phyloP scores from a whole-genome alignment of 2,329 filamentous ascomycete species.

The Phoma sp. region DNA sequence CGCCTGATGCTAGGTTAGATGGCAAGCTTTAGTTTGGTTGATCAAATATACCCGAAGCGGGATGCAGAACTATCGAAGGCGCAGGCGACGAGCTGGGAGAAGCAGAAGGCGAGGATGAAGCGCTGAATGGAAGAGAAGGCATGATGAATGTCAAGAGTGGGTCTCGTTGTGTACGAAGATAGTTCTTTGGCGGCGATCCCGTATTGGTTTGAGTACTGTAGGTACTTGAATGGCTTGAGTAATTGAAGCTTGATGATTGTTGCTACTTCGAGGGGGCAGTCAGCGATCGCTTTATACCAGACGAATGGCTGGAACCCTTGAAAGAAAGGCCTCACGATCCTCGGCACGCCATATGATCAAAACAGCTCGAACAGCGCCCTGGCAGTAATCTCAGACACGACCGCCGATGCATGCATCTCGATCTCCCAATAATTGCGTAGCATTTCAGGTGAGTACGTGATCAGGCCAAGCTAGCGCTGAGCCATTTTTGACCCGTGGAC shows the following conservation, averaged over 20 bases:
- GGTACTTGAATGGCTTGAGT: slow-evolving; percentile 22
- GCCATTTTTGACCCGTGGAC: slow-evolving; percentile 37
- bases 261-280: slow-evolving; percentile 33
- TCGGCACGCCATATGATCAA: slow-evolving; percentile 40
- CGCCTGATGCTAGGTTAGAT: slow-evolving; percentile 45
- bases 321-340: slow-evolving; percentile 25
- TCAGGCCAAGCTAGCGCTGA: slow-evolving; percentile 33
- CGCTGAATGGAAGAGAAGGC: slow-evolving; percentile 47
- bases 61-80: slow-evolving; percentile 49
- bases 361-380: slow-evolving; percentile 36
- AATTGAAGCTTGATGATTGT: slow-evolving; percentile 32
- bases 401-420: slow-evolving; percentile 41
- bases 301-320: slow-evolving; percentile 18
- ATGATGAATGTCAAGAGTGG: slow-evolving; percentile 37
- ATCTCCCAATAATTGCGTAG: slow-evolving; percentile 38
- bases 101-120: slow-evolving; percentile 44
- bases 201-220: slow-evolving; percentile 26
- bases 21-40: slow-evolving; percentile 43
- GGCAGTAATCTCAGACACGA: slow-evolving; percentile 36
- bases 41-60: slow-evolving; percentile 50
- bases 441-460: slow-evolving; percentile 24
- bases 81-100: slow-evolving; percentile 41
- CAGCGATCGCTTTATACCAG: slow-evolving; percentile 41
- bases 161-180: slow-evolving; percentile 35
- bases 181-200: slow-evolving; percentile 42